Conservation (phyloP, 768 basidiomycete species). For the Amanita pseudoporphyria region DNA sequence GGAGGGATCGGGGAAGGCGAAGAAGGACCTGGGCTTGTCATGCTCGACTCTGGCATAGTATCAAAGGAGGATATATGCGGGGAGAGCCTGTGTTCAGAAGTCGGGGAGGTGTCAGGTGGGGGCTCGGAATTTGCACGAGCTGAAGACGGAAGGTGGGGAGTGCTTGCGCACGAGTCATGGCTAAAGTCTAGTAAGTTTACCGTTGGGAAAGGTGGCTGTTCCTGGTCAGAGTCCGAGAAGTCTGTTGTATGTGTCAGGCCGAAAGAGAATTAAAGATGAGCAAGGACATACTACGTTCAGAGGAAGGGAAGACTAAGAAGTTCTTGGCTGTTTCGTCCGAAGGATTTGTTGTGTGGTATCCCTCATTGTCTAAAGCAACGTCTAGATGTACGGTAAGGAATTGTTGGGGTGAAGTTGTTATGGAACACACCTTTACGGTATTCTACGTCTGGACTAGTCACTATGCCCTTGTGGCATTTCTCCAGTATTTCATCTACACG, state of each 20-base stretch:
- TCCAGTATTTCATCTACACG: conserved; percentile 36
- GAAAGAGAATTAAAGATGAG: background rate
- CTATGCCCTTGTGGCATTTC: background rate
- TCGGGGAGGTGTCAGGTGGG: conserved; percentile 33
- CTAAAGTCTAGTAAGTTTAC: conserved; percentile 13
- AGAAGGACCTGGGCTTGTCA: conserved; percentile 6
- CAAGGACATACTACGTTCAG: background rate
- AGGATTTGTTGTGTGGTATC: conserved; percentile 44
- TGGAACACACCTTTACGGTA: conserved; percentile 30
- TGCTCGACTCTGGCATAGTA: background rate
- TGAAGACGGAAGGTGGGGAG: conserved; percentile 18
- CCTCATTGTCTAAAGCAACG: conserved; percentile 73
- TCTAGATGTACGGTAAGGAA: conserved; percentile 28
- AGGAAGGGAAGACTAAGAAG: conserved; percentile 4
- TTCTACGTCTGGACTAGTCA: conserved; percentile 16
- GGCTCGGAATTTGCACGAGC: conserved; percentile 56
- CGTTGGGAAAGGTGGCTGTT: conserved; percentile 12
- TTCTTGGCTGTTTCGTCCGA: conserved; percentile 34
- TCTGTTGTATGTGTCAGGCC: conserved; percentile 7
- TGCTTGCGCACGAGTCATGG: conserved; percentile 8
- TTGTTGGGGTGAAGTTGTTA: background rate
- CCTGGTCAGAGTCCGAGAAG: conserved; percentile 6
- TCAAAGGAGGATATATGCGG: background rate
- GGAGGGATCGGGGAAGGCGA: conserved; percentile 5
- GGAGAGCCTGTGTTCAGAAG: background rate